These are phyloP conservation scores for Botrytis deweyae DNA, from an alignment of 2,329 filamentous ascomycete genomes.

Conservation along the genomic window DNA sequence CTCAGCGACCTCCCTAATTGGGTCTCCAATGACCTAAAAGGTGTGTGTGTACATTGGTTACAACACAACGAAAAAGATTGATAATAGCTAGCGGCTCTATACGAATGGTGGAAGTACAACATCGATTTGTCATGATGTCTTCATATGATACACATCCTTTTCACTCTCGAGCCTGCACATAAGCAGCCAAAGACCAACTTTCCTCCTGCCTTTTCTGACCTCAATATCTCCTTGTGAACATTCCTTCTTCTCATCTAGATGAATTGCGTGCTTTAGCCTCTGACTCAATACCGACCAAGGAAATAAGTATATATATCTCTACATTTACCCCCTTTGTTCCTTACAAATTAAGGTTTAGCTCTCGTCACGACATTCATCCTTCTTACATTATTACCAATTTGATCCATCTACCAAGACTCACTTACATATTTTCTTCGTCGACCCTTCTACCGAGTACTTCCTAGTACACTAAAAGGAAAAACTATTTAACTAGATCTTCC, in stretches of 20 bases:
- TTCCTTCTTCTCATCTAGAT: background rate
- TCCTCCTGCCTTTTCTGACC: background rate
- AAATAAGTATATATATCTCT: background rate
- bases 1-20: background rate
- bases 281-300: background rate
- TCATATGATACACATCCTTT: background rate
- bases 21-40: background rate
- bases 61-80: background rate
- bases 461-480: background rate
- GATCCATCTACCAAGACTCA: conserved; percentile 8
- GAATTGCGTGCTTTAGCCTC: conserved; percentile 7
- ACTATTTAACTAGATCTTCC: background rate
- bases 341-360: conserved; percentile 2
- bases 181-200: conserved; percentile 1
- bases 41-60: background rate
- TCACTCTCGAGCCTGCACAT: background rate
- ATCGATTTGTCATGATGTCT: background rate
- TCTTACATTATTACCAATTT: conserved; percentile 16
- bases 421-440: conserved; percentile 6
- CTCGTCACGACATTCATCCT: background rate
- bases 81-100: background rate
- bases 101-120: background rate
- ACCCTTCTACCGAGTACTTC: background rate
- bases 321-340: conserved; percentile 6
- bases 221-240: background rate